Evolutionary conservation across 257 asterid species (phyloP).

Genomic region (Hygrophila difformis): DNA sequence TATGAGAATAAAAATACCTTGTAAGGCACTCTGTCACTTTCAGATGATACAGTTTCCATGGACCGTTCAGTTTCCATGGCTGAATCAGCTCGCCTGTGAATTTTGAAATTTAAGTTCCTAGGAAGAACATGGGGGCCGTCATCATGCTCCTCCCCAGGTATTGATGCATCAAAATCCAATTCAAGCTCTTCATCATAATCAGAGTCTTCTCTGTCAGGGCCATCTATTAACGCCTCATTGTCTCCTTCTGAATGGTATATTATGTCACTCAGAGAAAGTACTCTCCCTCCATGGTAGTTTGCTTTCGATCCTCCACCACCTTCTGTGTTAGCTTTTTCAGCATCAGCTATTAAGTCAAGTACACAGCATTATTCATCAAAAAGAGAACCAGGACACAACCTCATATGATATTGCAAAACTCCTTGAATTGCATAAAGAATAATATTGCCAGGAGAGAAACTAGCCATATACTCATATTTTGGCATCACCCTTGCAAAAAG

Average conservation of each 20-base stretch:
- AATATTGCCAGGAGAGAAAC: not conserved
- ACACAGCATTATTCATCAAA: slow-evolving; percentile 13
- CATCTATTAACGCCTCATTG: slow-evolving; percentile 61
- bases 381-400: slow-evolving; percentile 9
- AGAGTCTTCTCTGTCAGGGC: slow-evolving; percentile 74
- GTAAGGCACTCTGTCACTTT: slow-evolving; percentile 39
- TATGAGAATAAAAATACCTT: slow-evolving; percentile 41
- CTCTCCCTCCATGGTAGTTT: slow-evolving; percentile 44
- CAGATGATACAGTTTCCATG: slow-evolving; percentile 39
- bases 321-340: slow-evolving; percentile 45
- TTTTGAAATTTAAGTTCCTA: slow-evolving; percentile 62
- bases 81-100: slow-evolving; percentile 57
- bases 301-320: slow-evolving; percentile 46
- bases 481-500: slow-evolving; percentile 6
- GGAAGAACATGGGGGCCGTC: slow-evolving; percentile 41
- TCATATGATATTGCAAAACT: no score
- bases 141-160: slow-evolving; percentile 53
- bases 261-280: slow-evolving; percentile 76
- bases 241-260: slow-evolving; percentile 64
- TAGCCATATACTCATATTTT: not conserved
- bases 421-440: no score
- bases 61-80: slow-evolving; percentile 35
- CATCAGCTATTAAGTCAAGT: slow-evolving; percentile 53
- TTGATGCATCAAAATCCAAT: slow-evolving; percentile 67
- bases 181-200: slow-evolving; percentile 83